Evolutionary conservation across 2,329 filamentous ascomycete species (phyloP).

Genomic region (Aspergillus hortae): DNA sequence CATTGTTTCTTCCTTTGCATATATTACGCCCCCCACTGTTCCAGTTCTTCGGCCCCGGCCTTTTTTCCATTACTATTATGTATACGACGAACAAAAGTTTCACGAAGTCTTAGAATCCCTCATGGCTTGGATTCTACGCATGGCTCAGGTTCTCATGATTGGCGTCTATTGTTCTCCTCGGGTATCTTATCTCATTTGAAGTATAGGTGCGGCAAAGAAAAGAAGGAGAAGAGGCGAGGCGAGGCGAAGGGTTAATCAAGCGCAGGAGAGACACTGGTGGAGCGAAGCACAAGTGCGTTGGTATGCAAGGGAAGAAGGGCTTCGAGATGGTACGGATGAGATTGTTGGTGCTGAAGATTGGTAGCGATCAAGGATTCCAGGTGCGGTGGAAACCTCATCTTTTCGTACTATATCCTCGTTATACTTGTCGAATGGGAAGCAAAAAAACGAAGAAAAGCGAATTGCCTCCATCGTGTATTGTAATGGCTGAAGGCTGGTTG

Average conservation of each 20-base stretch:
- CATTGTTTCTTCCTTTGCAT: conserved; percentile 35
- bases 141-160: conserved; percentile 38
- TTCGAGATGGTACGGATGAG: conserved; percentile 22
- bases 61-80: conserved; percentile 31
- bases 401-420: conserved; percentile 18
- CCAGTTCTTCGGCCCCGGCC: conserved; percentile 24
- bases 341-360: conserved; percentile 23
- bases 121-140: conserved; percentile 31
- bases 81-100: conserved; percentile 43
- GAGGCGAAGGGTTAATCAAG: conserved; percentile 27
- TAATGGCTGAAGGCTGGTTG: no score
- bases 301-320: conserved; percentile 24
- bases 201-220: conserved; percentile 31
- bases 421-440: conserved; percentile 20
- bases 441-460: conserved; percentile 11
- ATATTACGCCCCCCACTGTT: conserved; percentile 33
- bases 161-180: conserved; percentile 40
- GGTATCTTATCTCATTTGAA: conserved; percentile 32
- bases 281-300: conserved; percentile 25
- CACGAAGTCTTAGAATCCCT: conserved; percentile 35
- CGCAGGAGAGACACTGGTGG: conserved; percentile 25
- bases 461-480: not conserved
- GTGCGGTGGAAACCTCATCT: conserved; percentile 19
- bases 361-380: conserved; percentile 19
- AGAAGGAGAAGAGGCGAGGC: conserved; percentile 29